Evolutionary conservation across 208 protist species (phyloP).

Genomic region (Angomonas deanei): DNA sequence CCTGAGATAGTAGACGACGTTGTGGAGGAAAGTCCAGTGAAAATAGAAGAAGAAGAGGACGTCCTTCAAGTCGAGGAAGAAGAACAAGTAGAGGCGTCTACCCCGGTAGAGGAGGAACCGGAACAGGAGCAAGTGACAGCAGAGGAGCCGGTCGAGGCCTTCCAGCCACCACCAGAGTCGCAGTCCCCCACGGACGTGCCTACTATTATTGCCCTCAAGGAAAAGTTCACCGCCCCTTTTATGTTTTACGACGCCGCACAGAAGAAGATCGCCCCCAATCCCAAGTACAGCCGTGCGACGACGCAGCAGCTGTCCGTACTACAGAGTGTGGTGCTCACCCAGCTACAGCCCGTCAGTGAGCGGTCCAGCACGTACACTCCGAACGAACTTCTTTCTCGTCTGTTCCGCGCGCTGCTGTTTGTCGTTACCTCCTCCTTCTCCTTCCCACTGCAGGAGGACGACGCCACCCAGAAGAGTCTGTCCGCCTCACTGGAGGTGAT

Average conservation of each 20-base stretch:
- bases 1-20: neutral
- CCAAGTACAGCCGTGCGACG: conserved; percentile 28
- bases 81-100: neutral
- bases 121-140: neutral
- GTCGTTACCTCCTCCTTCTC: conserved; percentile 33
- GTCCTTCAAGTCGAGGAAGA: neutral
- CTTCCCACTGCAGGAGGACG: conserved; percentile 10
- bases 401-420: conserved; percentile 39
- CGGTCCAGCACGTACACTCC: conserved; percentile 22
- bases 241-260: conserved; percentile 42
- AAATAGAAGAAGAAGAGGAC: neutral
- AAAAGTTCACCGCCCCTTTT: conserved; percentile 41
- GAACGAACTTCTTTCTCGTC: conserved; percentile 43
- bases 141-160: neutral
- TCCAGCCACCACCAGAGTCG: neutral
- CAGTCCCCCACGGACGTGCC: neutral
- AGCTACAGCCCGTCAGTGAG: conserved; percentile 26
- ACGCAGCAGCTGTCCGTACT: conserved; percentile 30
- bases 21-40: too few species aligned
- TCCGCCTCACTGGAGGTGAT: conserved; percentile 23
- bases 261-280: conserved; percentile 39
- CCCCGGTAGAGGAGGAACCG: neutral
- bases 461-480: conserved; percentile 16
- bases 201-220: conserved; percentile 10
- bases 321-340: conserved; percentile 35